phyloP scores from a whole-genome alignment of 495 filamentous ascomycete genomes.

The Hypoxylon fuscum region DNA sequence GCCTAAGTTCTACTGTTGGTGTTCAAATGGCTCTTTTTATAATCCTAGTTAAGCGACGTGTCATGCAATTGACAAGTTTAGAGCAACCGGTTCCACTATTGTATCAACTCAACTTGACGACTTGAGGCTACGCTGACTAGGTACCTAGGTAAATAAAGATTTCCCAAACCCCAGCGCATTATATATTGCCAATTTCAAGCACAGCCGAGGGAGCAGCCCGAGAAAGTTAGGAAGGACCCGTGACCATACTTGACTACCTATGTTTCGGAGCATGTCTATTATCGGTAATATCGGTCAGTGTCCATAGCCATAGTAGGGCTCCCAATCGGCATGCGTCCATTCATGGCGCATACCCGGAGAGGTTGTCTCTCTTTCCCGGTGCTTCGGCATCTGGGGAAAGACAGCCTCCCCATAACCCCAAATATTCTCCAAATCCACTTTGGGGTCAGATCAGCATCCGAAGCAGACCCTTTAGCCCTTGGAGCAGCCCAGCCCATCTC shows the following conservation, averaged over 20 bases:
- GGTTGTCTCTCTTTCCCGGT: slow-evolving; percentile 34
- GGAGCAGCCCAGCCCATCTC: slow-evolving; percentile 34
- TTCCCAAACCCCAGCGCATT: neutral
- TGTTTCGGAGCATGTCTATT: slow-evolving; percentile 23
- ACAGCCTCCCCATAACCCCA: slow-evolving; percentile 32
- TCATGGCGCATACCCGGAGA: slow-evolving; percentile 35
- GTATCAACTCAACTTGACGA: slow-evolving; percentile 2
- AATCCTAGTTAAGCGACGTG: neutral
- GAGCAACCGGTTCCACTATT: neutral
- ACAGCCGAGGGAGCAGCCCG: slow-evolving; percentile 5
- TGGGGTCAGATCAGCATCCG: slow-evolving; percentile 32
- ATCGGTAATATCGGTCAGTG: slow-evolving; percentile 22
- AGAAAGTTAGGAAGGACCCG: too few relatives aligned
- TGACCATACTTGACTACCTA: slow-evolving; percentile 7
- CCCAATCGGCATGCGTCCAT: slow-evolving; percentile 37
- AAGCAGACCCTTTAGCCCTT: slow-evolving; percentile 29
- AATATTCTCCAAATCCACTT: slow-evolving; percentile 35
- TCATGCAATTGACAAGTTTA: neutral
- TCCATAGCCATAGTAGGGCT: slow-evolving; percentile 18
- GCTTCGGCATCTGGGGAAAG: slow-evolving; percentile 41
- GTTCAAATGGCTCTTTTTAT: neutral
- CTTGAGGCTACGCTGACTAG: neutral
- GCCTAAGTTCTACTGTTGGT: neutral
- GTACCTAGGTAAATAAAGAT: too few relatives aligned
- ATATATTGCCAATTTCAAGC: slow-evolving; percentile 22